Conservation (phyloP, 2,329 filamentous ascomycete species). For the Penicillium sp. region DNA sequence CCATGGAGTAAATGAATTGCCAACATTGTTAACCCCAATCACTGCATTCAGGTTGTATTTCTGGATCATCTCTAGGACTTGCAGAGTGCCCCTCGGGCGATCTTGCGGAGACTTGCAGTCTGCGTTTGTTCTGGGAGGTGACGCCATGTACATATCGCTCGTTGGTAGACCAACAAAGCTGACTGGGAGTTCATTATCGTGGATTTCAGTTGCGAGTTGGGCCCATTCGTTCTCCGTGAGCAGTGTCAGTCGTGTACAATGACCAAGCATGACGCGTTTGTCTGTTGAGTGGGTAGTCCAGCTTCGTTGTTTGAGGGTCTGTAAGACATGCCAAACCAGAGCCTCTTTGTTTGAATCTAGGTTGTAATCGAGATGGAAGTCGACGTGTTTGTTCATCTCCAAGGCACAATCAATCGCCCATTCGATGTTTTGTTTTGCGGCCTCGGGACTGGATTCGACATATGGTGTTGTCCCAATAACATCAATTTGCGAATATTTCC, state of each 20-base stretch:
- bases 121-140: constrained; percentile 30
- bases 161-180: constrained; percentile 68
- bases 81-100: constrained; percentile 59
- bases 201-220: constrained; percentile 50
- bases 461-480: constrained; percentile 69
- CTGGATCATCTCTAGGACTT: constrained; percentile 60
- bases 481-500: constrained; percentile 46
- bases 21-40: constrained; percentile 68
- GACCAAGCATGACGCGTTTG: constrained; percentile 61
- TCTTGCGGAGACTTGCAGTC: constrained; percentile 13
- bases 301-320: constrained; percentile 47
- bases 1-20: constrained; percentile 71
- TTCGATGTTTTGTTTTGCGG: constrained; percentile 57
- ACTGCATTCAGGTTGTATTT: constrained; percentile 58
- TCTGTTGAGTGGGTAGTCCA: constrained; percentile 49
- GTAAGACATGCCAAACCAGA: constrained; percentile 55
- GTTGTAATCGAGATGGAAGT: constrained; percentile 72
- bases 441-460: constrained; percentile 56
- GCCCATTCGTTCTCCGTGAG: constrained; percentile 53
- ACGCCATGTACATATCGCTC: constrained; percentile 72
- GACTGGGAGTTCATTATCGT: constrained; percentile 53
- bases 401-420: constrained; percentile 61
- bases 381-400: constrained; percentile 55
- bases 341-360: constrained; percentile 52
- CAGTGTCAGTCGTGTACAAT: constrained; percentile 65